These are phyloP conservation scores for Mycena epipterygia DNA, from an alignment of 768 basidiomycete species.

Conservation along the genomic window DNA sequence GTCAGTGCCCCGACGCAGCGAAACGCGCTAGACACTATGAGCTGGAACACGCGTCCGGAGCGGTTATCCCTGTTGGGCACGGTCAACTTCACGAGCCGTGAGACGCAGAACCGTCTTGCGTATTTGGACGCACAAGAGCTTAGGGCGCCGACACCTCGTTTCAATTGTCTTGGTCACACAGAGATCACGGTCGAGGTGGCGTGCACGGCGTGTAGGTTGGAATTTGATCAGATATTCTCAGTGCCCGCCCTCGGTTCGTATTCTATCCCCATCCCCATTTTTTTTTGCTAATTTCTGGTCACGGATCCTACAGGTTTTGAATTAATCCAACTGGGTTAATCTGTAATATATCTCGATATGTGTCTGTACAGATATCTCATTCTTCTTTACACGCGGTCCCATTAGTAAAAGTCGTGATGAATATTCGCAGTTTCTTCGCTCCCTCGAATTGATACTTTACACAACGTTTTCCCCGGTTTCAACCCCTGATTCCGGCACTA, in stretches of 20 bases:
- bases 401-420: too few relatives aligned
- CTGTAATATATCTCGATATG: slow-evolving; percentile 6
- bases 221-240: slow-evolving; percentile 38
- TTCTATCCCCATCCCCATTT: not conserved
- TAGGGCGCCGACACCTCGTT: slow-evolving; percentile 8
- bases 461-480: too few relatives aligned
- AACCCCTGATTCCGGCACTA: too few relatives aligned
- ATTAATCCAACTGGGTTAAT: slow-evolving; percentile 31
- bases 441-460: too few relatives aligned
- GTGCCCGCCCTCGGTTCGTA: slow-evolving; percentile 36
- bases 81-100: slow-evolving; percentile 2
- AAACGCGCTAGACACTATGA: slow-evolving; percentile 14
- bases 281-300: not conserved
- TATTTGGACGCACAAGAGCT: slow-evolving; percentile 4
- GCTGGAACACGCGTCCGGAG: slow-evolving; percentile 6
- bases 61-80: slow-evolving; percentile 2
- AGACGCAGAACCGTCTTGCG: not conserved
- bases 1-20: slow-evolving; percentile 21
- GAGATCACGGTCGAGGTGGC: slow-evolving; percentile 32
- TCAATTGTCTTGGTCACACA: slow-evolving; percentile 8
- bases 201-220: slow-evolving; percentile 32
- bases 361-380: not conserved
- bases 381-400: too few relatives aligned
- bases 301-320: slow-evolving; percentile 25
- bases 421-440: too few relatives aligned